Base-by-base conservation (phyloP, 371 early-diverging fungal genomes). In the Mucor piriformis region DNA sequence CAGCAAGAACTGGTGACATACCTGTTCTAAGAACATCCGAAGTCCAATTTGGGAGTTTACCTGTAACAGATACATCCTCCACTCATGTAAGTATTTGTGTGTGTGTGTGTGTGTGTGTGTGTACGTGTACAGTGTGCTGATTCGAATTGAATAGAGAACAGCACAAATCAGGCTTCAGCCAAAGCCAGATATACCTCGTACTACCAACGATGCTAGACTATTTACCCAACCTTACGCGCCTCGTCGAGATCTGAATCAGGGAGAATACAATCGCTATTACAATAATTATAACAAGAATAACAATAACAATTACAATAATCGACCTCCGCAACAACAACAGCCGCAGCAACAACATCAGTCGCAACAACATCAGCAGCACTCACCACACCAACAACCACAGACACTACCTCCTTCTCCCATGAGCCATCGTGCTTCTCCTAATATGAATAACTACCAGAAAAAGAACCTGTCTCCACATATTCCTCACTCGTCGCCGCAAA, bases 11-110 rank as follows among this genome's bases (percentile, higher is more conserved):
- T 43, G 54, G 56, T 24, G 60, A 59, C 38, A 48, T 34, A 23
- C 60, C 73, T 37, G 50, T 70, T 44, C 23, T 69, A 42, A 43
- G 58, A 13, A 57, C 71, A 24, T 46, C 71, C 27, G 68, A 71
- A 35, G 70, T 76, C 50, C 69, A 72, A 49, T 53, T 42, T 70
- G 83, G 79, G 58, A 78, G 72, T 59, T 57, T 79, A 15, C 57
- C 75, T 57, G 52, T 77, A 13, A 54, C 75, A 24, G 73, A 74
- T 33, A 67, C 72, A 12, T 73, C 72, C 46, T 64, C 61, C 52
- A 57, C 40, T 20, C 21, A 52, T 52, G 59, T 59, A 59, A 51
- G 52, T 51, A 25, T 16, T n/a, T n/a, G n/a, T n/a, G n/a, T n/a
- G n/a, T n/a, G n/a, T n/a, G n/a, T n/a, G n/a, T n/a, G n/a, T n/a